These are phyloP conservation scores for Penicillium mononematosum DNA, from an alignment of 495 filamentous ascomycete species.

Conservation along the genomic window DNA sequence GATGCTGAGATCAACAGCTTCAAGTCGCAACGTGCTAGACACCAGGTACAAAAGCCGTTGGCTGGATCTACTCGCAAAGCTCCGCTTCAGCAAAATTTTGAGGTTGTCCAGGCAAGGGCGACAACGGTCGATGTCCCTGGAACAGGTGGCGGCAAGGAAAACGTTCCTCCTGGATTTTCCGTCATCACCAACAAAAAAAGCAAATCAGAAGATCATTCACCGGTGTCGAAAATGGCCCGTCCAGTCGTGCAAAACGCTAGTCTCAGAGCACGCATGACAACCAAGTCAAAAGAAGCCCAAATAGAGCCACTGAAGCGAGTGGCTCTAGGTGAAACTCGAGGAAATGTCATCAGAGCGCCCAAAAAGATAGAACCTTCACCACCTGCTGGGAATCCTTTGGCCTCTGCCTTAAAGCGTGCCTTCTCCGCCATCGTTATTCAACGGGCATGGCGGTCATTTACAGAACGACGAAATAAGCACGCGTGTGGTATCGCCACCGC, in stretches of 20 bases:
- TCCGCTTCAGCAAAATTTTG: conserved; percentile 39
- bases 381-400: not conserved
- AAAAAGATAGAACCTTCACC: not conserved
- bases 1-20: conserved; percentile 26
- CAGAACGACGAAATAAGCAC: not conserved
- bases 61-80: conserved; percentile 29
- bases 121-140: conserved; percentile 37
- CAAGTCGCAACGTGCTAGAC: conserved; percentile 31
- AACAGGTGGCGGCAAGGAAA: conserved; percentile 50
- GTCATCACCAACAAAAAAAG: conserved; percentile 21
- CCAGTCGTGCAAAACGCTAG: not conserved
- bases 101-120: conserved; percentile 32
- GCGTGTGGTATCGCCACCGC: not conserved
- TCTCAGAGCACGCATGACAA: not conserved
- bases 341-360: not conserved
- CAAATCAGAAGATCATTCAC: not conserved
- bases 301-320: conserved; percentile 7
- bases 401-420: not conserved
- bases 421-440: conserved; percentile 1
- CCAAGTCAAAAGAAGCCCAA: not conserved
- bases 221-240: not conserved
- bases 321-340: conserved; percentile 15
- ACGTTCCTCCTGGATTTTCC: conserved; percentile 40
- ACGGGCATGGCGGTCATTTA: conserved; percentile 3
- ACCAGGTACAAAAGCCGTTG: conserved; percentile 29